Percentiles rank a stretch among this genome's conserved stretches.
Evolutionary conservation across 2,329 filamentous ascomycete genomes (phyloP).

Genomic region (Esteya vermicola): DNA sequence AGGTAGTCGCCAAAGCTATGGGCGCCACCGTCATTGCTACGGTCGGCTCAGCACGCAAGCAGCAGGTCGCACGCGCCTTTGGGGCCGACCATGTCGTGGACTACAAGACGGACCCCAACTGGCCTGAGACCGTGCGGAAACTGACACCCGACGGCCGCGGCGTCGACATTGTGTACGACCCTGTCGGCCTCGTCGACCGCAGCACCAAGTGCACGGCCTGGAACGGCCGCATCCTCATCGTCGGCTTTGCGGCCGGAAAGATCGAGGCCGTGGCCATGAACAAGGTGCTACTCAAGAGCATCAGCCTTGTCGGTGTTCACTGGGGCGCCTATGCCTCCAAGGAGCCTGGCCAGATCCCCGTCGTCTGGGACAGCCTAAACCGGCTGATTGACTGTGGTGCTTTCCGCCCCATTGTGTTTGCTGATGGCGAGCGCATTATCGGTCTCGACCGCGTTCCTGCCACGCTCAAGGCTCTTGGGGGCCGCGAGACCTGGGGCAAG

Average conservation of each 20-base stretch:
- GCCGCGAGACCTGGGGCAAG: slow-evolving; percentile 86
- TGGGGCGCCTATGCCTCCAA: slow-evolving; percentile 75
- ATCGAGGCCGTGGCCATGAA: slow-evolving; percentile 93
- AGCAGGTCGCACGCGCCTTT: slow-evolving; percentile 62
- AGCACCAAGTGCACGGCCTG: slow-evolving; percentile 86
- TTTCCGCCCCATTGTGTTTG: slow-evolving; percentile 70
- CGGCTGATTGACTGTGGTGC: slow-evolving; percentile 63
- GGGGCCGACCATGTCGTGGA: slow-evolving; percentile 76
- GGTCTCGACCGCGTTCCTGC: slow-evolving; percentile 67
- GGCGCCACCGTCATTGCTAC: slow-evolving; percentile 91
- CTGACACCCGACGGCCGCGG: slow-evolving; percentile 58
- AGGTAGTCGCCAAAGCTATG: slow-evolving; percentile 65
- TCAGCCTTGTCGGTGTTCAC: slow-evolving; percentile 75
- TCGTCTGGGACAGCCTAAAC: slow-evolving; percentile 74
- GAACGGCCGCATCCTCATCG: slow-evolving; percentile 78
- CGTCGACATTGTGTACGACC: slow-evolving; percentile 91
- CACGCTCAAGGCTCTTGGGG: slow-evolving; percentile 64
- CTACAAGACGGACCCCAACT: slow-evolving; percentile 52
- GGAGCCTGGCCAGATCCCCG: slow-evolving; percentile 54
- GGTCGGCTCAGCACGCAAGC: slow-evolving; percentile 66
- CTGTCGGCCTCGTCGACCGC: slow-evolving; percentile 76
- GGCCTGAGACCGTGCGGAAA: slow-evolving; percentile 58
- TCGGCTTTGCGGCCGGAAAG: slow-evolving; percentile 73
- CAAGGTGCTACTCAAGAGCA: slow-evolving; percentile 85
- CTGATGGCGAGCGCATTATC: slow-evolving; percentile 59